Base-by-base conservation (phyloP, 805 yeast species). In the Teunomyces lycoperdinae region DNA sequence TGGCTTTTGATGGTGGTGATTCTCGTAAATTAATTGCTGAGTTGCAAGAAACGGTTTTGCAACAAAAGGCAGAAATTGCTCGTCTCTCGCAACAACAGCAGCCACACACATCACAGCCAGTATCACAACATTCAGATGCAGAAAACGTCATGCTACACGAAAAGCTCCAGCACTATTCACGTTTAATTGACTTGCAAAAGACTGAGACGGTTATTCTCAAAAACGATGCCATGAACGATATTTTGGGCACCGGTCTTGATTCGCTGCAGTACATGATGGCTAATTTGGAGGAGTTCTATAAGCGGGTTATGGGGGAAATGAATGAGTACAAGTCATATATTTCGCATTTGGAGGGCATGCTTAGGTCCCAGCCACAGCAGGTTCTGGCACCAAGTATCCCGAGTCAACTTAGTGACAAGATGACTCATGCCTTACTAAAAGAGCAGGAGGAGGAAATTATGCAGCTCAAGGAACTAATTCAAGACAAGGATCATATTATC, bases 401-500 rank as follows among this genome's bases (percentile, higher is more conserved):
- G 5, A 20, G 24, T 1, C 52, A 48, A 5, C 42, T 46, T 17
- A 38, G 42, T 8, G 50, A 48, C 10, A 54, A 42, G 27, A 58
- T 63, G 42, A 46, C 60, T 29, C 67, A 67, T 24, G 60, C 65
- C 29, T 55, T 81, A 7, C 57, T 83, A 47, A 73, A 73, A 51
- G 87, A 84, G 39, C 84, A 83, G 54, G 84, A 79, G 48, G 64
- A 83, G 42, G 92, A 87, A 57, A 79, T 90, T 10, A 56, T 67
- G 42, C 89, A 83, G 44, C 70, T 91, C 54, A 77, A 78, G 56
- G 84, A 80, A 43, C 73, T 78, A 39, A 58, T 87, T 33, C 76
- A 78, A 41, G 87, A 86, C 52, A 90, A 89, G 63, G 96, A 89
- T 55, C 82, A 83, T 41, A 84, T 90, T 53, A 87, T 90, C 49